Conservation (phyloP, 768 basidiomycete species). For the Termitomyces sp. region DNA sequence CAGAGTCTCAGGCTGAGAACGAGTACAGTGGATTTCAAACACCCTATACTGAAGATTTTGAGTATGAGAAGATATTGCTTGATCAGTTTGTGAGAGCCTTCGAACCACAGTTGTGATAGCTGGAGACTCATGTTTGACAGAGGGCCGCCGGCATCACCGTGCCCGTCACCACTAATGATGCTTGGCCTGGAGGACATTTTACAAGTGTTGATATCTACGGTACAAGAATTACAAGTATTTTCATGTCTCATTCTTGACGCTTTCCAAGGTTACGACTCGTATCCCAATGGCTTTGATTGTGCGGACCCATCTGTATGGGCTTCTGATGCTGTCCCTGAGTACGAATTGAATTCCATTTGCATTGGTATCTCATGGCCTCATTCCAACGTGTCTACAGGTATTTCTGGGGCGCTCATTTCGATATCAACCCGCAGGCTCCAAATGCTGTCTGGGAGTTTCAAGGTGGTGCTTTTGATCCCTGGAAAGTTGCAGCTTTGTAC, state of each 20-base stretch:
- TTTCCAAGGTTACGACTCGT: conserved; percentile 37
- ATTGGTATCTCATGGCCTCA: not conserved
- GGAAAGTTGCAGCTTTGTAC: conserved; percentile 20
- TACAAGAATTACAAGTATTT: conserved; percentile 9
- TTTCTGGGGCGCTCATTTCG: conserved; percentile 36
- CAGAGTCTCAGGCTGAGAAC: conserved; percentile 41
- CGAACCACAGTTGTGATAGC: not conserved
- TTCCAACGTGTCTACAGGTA: conserved; percentile 18
- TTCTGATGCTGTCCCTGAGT: conserved; percentile 40
- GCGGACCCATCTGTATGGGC: conserved; percentile 43
- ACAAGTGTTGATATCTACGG: conserved; percentile 48
- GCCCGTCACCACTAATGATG: conserved; percentile 46
- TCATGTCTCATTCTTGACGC: not conserved
- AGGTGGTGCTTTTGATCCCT: conserved; percentile 51
- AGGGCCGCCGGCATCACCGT: conserved; percentile 40
- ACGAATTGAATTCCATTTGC: conserved; percentile 4
- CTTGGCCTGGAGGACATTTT: conserved; percentile 42
- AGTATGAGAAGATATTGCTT: conserved; percentile 32
- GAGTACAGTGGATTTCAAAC: conserved; percentile 44
- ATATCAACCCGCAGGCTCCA: conserved; percentile 31
- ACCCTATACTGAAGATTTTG: conserved; percentile 37
- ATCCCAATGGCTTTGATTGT: conserved; percentile 56
- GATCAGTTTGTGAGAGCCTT: conserved; percentile 26
- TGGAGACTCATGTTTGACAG: conserved; percentile 18
- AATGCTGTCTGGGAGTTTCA: conserved; percentile 45